Evolutionary conservation across 2,329 filamentous ascomycete species (phyloP).

Genomic region (Moelleriella libera): DNA sequence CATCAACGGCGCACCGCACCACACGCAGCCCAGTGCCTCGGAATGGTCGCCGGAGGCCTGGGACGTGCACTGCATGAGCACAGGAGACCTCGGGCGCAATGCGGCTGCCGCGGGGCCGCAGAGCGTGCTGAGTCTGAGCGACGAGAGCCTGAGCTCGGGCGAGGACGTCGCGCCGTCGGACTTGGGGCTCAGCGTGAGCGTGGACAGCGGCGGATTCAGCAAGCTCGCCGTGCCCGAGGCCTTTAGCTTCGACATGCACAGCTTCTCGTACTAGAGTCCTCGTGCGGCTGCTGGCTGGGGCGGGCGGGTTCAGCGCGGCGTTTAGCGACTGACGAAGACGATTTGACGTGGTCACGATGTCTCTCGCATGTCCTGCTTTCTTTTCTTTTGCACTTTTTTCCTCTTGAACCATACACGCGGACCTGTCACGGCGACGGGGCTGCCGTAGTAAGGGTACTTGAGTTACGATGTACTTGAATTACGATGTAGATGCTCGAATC

Average conservation of each 20-base stretch:
- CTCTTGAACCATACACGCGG: too few relatives aligned
- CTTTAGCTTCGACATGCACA: slow-evolving; percentile 1
- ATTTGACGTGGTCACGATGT: too few relatives aligned
- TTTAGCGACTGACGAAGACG: too few relatives aligned
- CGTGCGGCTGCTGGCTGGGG: too few relatives aligned
- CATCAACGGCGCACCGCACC: slow-evolving; percentile 29
- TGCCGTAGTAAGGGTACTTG: too few relatives aligned
- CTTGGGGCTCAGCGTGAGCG: slow-evolving; percentile 22
- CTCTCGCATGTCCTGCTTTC: too few relatives aligned
- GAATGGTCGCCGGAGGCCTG: slow-evolving; percentile 45
- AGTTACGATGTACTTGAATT: too few relatives aligned
- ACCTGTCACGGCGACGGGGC: too few relatives aligned
- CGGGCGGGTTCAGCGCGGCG: too few relatives aligned
- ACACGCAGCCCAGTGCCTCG: slow-evolving; percentile 21
- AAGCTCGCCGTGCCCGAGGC: slow-evolving; percentile 10
- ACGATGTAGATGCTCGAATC: too few relatives aligned
- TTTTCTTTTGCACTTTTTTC: too few relatives aligned
- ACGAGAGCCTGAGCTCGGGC: slow-evolving; percentile 41
- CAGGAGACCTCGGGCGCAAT: slow-evolving; percentile 30
- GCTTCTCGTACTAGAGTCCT: background rate
- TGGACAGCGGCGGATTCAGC: slow-evolving; percentile 20
- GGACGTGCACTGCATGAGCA: slow-evolving; percentile 36
- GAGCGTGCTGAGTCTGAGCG: slow-evolving; percentile 41
- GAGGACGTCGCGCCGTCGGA: slow-evolving; percentile 35
- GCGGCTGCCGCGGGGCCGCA: slow-evolving; percentile 29